Base-by-base conservation (phyloP, 169 alveolate species). In the Theileria equi region DNA sequence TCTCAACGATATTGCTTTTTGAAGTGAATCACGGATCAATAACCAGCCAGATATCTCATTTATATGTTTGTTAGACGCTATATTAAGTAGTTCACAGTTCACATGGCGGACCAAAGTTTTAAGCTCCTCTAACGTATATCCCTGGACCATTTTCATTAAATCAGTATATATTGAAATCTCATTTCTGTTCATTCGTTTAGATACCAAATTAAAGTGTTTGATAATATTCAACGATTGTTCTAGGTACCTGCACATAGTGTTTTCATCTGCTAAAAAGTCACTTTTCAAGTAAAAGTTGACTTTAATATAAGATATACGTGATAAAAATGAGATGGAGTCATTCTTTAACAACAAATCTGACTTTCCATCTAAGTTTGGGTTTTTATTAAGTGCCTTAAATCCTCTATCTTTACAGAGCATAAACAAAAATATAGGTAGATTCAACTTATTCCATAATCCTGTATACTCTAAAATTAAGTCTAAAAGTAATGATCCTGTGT, bases 41-140 rank as follows among this genome's bases (percentile, higher is more conserved):
- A 3, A 28, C 59, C 5, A 19, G 36, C 17, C 26, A 49, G 59
- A 28, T 49, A 3, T 7, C 44, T 7, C 59, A 49, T 8, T 19
- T 55, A 38, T 55, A 31, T 36, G 13, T 38, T 38, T 38, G 45
- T 38, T 38, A 13, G 45, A n/a, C n/a, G 45, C n/a, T 13, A 13
- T 38, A 13, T 38, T 55, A 17, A 55, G 13, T 7, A 31, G 29
- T 36, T 55, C 66, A 21, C 66, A 55, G 13, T 19, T 29, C 21
- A 55, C 52, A 8, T 25, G 2, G 35, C 52, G 66, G 3, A 11
- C 36, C 13, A 55, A 55, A 2, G 29, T 36, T 32, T 55, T 34
- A 11, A 55, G 2, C 3, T 55, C 66, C n/a, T 55, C 66, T 36
- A 55, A 21, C 52, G 40, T 11, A 38, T 55, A 55, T 19, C 66